Percentiles rank a stretch among this genome's conserved stretches.
Conservation (phyloP, 2,329 filamentous ascomycete species). For the Fusarium redolens region DNA sequence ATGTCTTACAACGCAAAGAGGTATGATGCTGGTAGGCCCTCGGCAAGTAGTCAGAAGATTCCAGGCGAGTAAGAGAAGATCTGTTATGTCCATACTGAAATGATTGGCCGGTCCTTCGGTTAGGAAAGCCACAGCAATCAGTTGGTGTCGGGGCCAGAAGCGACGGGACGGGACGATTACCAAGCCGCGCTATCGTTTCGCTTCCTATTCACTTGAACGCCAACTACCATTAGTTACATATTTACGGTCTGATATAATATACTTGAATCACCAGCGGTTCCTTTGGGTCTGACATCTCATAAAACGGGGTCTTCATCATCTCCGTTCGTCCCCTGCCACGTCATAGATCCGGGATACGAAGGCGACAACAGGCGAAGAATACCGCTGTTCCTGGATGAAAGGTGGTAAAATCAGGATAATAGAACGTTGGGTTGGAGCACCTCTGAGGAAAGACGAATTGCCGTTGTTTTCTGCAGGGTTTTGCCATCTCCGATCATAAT, state of each 20-base stretch:
- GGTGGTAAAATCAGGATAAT: accelerated
- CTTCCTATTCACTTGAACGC: not conserved
- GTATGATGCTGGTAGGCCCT: too few species aligned
- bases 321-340: accelerated
- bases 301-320: accelerated
- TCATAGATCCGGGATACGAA: not conserved
- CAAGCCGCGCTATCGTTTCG: not conserved
- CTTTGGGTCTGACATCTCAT: not conserved
- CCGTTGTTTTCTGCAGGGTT: accelerated
- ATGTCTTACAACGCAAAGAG: too few species aligned
- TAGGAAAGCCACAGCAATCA: too few species aligned
- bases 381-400: accelerated
- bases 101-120: too few species aligned
- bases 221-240: accelerated
- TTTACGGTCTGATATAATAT: accelerated
- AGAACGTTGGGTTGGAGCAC: accelerated
- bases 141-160: too few species aligned
- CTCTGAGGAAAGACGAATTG: accelerated
- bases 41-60: too few species aligned
- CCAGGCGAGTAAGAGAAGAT: too few species aligned
- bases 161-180: not conserved
- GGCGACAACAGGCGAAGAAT: accelerated
- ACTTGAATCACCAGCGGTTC: accelerated
- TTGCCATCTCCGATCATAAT: not conserved
- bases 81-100: too few species aligned